phyloP scores from a whole-genome alignment of 1,139 yeast species.

The Pichia sp. region DNA sequence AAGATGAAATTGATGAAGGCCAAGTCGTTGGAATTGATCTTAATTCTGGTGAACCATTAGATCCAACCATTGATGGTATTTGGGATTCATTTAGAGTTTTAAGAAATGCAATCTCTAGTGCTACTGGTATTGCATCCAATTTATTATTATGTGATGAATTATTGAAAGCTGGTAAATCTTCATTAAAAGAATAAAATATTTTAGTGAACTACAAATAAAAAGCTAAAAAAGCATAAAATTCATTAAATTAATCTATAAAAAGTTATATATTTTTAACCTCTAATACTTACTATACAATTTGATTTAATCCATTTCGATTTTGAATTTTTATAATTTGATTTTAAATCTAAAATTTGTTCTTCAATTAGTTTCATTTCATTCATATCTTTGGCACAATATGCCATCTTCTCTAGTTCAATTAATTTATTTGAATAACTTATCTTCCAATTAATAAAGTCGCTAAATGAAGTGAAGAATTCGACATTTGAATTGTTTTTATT shows the following conservation, averaged over 20 bases:
- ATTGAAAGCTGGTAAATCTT: slow-evolving; percentile 90
- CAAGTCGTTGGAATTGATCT: slow-evolving; percentile 87
- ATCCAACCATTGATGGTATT: slow-evolving; percentile 87
- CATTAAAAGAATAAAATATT: slow-evolving; percentile 43
- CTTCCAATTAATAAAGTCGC: slow-evolving; percentile 24
- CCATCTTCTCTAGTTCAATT: slow-evolving; percentile 16
- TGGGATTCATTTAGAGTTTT: slow-evolving; percentile 95
- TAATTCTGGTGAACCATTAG: slow-evolving; percentile 90
- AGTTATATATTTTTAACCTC: too few relatives aligned
- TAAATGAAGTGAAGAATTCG: slow-evolving; percentile 18
- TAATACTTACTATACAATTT: too few relatives aligned
- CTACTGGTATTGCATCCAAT: slow-evolving; percentile 92
- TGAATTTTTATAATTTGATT: background rate
- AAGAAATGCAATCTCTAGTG: slow-evolving; percentile 86
- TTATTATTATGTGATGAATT: slow-evolving; percentile 90
- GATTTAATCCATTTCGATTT: too few relatives aligned
- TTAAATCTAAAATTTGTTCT: slow-evolving; percentile 9
- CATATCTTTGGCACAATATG: slow-evolving; percentile 15
- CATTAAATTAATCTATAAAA: too few relatives aligned
- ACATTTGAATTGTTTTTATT: too few relatives aligned
- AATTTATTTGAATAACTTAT: slow-evolving; percentile 11
- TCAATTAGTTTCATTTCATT: slow-evolving; percentile 15
- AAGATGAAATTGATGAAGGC: slow-evolving; percentile 80
- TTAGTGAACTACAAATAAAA: too few relatives aligned
- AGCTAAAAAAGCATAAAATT: too few relatives aligned